phyloP scores from a whole-genome alignment of 164 flowering plant species.

The Magnolia sinica region DNA sequence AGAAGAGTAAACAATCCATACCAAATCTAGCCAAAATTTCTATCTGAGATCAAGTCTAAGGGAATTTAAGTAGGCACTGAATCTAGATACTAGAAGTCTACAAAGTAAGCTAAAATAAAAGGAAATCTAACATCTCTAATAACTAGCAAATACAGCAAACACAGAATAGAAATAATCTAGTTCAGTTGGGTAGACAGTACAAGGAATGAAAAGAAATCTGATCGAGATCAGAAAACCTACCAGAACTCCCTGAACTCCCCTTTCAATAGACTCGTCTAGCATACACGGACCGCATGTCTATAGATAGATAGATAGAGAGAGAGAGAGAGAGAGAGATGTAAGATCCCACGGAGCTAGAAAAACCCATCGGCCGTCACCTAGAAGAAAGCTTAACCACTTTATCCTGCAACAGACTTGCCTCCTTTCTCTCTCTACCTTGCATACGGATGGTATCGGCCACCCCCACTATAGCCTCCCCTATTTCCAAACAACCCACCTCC shows the following conservation, averaged over 20 bases:
- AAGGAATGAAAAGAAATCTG: neutral
- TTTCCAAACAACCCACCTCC: conserved; percentile 57
- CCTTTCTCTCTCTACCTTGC: conserved; percentile 60
- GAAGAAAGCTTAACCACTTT: conserved; percentile 28
- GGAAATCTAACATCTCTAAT: conserved; percentile 3
- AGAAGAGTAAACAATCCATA: too few species aligned
- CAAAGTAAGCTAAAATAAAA: neutral
- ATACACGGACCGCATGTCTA: neutral
- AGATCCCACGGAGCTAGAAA: conserved; percentile 27
- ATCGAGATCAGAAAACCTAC: neutral
- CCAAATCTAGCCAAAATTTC: neutral
- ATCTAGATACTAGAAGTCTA: conserved; percentile 2
- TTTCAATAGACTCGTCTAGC: conserved; percentile 3
- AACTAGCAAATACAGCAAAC: neutral
- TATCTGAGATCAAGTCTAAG: neutral
- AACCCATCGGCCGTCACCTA: conserved; percentile 39
- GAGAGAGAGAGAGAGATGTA: neutral
- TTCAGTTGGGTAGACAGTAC: conserved; percentile 4
- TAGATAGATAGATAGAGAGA: too few species aligned
- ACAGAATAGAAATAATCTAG: neutral
- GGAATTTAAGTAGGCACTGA: neutral
- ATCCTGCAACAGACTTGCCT: conserved; percentile 19
- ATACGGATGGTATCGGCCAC: conserved; percentile 90
- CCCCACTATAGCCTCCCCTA: conserved; percentile 77
- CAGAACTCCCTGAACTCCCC: neutral